Evolutionary conservation across 2,329 filamentous ascomycete genomes (phyloP), one percentile per base, ranked within the genome.

Genomic region (Pestalotiopsis sp.): DNA sequence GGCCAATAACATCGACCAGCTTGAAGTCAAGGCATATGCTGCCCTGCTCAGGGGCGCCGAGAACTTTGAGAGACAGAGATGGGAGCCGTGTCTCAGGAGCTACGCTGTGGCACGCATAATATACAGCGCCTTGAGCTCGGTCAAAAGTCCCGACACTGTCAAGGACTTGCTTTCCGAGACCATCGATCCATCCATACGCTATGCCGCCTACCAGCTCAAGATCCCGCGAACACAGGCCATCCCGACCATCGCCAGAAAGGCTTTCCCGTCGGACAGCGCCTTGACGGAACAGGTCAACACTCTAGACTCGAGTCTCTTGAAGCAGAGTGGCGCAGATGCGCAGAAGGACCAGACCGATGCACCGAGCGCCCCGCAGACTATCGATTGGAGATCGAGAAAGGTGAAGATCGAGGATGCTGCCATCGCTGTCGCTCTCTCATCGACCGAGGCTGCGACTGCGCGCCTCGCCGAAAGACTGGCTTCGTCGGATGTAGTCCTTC

Each of bases 371-470:
- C 92, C 93, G 0, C 91, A 91, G 74, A 92, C 90, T 11, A 91
- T 99, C 68, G 91, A 88, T 4, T 99, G 96, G 96, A 90, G 96
- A 72, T 91, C 90, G 11, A 89, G 95, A 57, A 92, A 92, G 70
- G 95, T 98, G 17, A 91, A 92, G 72, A 92, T 99, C 66, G 95
- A 98, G 75, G 95, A 99, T 80, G 95, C 95, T 31, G 91, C 94
- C 64, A 97, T 98, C 74, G 93, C 95, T 1, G 88, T 95, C 72
- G 92, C 94, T 5, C 88, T 98, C 76, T 93, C 90, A 11, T 86
- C 91, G 23, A 91, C 96, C 4, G 82, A 86, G 59, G 82, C 80
- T 7, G 88, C 89, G 49, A 87, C 85, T 70, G 78, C 81, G 23
- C 81, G 79, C 9, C 76, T 91, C 45, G 78, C 83, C 1, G 80